Evolutionary conservation across 257 asterid genomes (phyloP).

Genomic region (Lycium barbarum): DNA sequence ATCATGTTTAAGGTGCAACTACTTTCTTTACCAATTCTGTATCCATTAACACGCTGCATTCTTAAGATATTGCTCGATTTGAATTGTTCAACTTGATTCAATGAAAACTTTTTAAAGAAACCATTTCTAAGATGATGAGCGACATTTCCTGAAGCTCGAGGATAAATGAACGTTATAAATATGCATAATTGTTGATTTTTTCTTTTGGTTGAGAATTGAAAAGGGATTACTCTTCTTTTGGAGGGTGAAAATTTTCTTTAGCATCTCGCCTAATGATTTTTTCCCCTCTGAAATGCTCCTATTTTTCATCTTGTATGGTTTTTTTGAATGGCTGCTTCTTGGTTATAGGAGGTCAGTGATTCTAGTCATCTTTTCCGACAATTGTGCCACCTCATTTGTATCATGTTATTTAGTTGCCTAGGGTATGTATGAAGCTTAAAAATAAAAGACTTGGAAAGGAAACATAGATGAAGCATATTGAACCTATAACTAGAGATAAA

Average conservation of each 20-base stretch:
- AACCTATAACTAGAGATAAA: not conserved
- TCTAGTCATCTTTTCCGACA: not conserved
- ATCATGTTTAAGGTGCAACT: constrained; percentile 50
- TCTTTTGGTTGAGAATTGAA: not conserved
- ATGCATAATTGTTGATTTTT: constrained; percentile 9
- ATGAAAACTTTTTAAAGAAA: not conserved
- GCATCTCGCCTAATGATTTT: not conserved
- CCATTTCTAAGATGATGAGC: not conserved
- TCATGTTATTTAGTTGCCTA: not conserved
- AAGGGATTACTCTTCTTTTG: not conserved
- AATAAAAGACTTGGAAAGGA: not conserved
- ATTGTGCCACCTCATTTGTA: not conserved
- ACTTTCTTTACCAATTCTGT: constrained; percentile 3
- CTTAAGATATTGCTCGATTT: not conserved
- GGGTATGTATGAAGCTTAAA: constrained; percentile 2
- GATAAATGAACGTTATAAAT: not conserved
- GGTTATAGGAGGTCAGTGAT: not conserved
- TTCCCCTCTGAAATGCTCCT: not conserved
- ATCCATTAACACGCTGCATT: not conserved
- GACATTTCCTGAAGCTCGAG: not conserved
- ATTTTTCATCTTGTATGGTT: constrained; percentile 5
- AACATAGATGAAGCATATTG: not conserved
- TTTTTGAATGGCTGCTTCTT: not conserved
- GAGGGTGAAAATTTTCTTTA: not conserved
- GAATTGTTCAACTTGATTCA: not conserved